Evolutionary conservation across 441 rosid genomes (phyloP).

Genomic region (Gossypium davidsonii): DNA sequence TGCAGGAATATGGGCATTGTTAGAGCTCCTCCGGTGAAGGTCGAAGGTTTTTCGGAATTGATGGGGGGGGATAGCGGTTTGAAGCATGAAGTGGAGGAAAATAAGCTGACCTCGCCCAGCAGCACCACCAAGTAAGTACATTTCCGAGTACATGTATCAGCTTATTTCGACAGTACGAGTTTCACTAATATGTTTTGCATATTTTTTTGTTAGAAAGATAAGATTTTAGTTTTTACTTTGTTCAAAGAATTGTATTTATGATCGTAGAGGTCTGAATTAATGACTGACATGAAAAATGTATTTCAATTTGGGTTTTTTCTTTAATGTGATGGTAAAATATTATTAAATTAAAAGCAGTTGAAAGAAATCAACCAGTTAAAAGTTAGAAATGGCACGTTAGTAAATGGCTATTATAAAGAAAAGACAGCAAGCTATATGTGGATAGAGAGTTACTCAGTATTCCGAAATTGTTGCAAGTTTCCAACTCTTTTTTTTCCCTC

Average conservation of each 20-base stretch:
- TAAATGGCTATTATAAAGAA: not conserved
- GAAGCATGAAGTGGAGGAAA: slow-evolving; percentile 77
- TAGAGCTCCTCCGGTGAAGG: slow-evolving; percentile 87
- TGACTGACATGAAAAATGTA: not conserved
- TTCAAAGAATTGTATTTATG: not conserved
- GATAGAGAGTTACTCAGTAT: too few species aligned
- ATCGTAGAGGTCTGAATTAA: not conserved
- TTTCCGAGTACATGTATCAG: not conserved
- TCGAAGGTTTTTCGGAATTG: slow-evolving; percentile 84
- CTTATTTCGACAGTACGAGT: not conserved
- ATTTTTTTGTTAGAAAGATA: not conserved
- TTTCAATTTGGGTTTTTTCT: not conserved
- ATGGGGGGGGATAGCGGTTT: slow-evolving; percentile 66
- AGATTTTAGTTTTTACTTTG: slow-evolving; percentile 2
- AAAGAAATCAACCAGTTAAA: not conserved
- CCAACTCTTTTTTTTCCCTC: not conserved
- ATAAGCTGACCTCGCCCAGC: slow-evolving; percentile 73
- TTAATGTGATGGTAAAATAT: not conserved
- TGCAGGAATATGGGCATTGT: slow-evolving; percentile 60
- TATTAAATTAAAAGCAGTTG: not conserved
- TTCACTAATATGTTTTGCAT: not conserved
- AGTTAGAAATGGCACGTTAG: not conserved
- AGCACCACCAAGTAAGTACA: slow-evolving; percentile 58
- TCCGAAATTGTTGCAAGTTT: not conserved
- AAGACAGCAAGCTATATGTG: not conserved